Evolutionary conservation across 371 early-diverging fungal genomes (phyloP).

Genomic region (Rhizopus delemar): DNA sequence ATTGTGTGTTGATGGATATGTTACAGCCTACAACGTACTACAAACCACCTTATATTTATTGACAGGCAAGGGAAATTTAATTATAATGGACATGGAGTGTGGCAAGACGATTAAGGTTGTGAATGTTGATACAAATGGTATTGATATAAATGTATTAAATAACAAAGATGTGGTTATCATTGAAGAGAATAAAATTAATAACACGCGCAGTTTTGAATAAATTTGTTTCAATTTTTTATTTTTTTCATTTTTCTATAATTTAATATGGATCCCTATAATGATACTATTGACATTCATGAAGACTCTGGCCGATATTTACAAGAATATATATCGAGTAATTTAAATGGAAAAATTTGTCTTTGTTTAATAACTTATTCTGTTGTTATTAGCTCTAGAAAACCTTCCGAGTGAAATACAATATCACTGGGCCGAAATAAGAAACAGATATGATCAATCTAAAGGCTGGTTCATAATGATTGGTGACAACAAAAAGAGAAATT

Average conservation of each 20-base stretch:
- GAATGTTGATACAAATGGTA: constrained; percentile 4
- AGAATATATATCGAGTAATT: constrained; percentile 48
- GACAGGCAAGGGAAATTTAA: constrained; percentile 24
- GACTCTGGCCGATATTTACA: constrained; percentile 50
- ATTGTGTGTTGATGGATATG: constrained; percentile 9
- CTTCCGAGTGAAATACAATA: constrained; percentile 56
- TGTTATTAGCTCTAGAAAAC: constrained; percentile 46
- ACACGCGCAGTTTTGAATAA: not conserved
- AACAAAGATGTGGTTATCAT: constrained; percentile 24
- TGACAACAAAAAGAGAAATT: not conserved
- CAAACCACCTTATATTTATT: constrained; percentile 23
- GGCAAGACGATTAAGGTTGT: constrained; percentile 13
- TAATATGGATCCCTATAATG: constrained; percentile 2
- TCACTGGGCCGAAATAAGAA: constrained; percentile 52
- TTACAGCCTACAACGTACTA: constrained; percentile 27
- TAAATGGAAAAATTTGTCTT: not conserved
- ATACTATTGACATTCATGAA: constrained; percentile 29
- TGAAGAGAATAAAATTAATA: constrained; percentile 6
- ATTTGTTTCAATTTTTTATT: not conserved
- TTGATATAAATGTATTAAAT: constrained; percentile 26
- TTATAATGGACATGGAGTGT: constrained; percentile 28
- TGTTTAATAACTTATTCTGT: not conserved
- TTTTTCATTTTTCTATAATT: not conserved
- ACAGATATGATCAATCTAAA: constrained; percentile 41
- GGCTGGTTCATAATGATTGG: constrained; percentile 17